Base-by-base conservation (phyloP, 768 basidiomycete species). In the Agrocybe praecox region DNA sequence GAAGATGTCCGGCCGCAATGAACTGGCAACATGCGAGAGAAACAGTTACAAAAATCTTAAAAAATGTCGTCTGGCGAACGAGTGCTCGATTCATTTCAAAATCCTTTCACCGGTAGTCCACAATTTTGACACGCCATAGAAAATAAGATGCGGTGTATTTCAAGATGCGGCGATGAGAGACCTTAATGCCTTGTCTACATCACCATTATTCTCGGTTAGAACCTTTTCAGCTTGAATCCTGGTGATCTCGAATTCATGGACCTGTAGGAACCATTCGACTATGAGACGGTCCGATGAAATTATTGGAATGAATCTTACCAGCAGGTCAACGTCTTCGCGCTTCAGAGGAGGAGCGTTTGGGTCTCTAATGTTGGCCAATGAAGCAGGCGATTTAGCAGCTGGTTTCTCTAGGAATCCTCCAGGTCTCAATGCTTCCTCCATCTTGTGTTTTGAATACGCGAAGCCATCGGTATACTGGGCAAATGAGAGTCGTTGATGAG, bases 201-300 rank as follows among this genome's bases (percentile, higher is more conserved):
- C 80, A 19, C 81, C 85, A 8, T 76, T 74, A 60, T 85, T 76
- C 45, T 84, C 82, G 18, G 67, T 62, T 4, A 90, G 72, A 1
- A 78, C 75, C 59, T 80, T 85, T 65, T 90, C 88, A 0, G 86
- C 87, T 58, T 83, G 81, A 4, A 71, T 61, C 48, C 81, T 77
- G 1, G 85, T 65, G 50, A 87, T 80, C 61, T 89, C 88, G 55
- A 90, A 81, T 71, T 90, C 87, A 59, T 78, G 75, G 11, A 87
- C 76, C 87, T 88, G 49, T 9, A 46, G 14, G 47, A 49, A n/a
- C n/a, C n/a, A n/a, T n/a, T n/a, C n/a, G n/a, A n/a, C n/a, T n/a
- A n/a, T n/a, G n/a, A n/a, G n/a, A n/a, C n/a, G n/a, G n/a, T n/a
- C n/a, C n/a, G n/a, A n/a, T n/a, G n/a, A n/a, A n/a, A n/a, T n/a